phyloP scores from a whole-genome alignment of 1,284 basidiomycete species.

The Amylostereum areolatum region DNA sequence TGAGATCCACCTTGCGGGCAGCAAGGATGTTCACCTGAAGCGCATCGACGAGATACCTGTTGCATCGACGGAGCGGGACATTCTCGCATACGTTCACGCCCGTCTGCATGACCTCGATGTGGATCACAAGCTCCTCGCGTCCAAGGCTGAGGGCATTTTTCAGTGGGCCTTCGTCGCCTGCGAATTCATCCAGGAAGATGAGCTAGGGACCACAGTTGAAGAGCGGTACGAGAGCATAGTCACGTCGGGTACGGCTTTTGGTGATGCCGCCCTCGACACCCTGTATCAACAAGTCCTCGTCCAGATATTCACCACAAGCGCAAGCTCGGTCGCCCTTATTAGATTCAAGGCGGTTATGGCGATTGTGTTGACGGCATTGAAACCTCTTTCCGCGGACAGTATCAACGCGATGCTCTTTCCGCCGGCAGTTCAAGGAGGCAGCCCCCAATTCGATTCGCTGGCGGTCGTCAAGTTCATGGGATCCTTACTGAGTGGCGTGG shows the following conservation, averaged over 20 bases:
- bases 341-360: neutral
- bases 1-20: neutral
- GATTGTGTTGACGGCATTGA: neutral
- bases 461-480: constrained; percentile 5
- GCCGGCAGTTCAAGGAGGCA: too few species aligned
- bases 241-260: neutral
- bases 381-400: neutral
- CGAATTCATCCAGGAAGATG: constrained; percentile 2
- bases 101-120: neutral
- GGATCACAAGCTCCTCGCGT: neutral
- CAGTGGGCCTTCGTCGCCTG: constrained; percentile 11
- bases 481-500: constrained; percentile 2
- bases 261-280: neutral
- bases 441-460: neutral
- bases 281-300: neutral
- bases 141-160: constrained; percentile 7
- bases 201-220: neutral
- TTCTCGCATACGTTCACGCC: neutral
- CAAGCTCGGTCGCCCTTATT: neutral
- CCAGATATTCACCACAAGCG: neutral
- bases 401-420: neutral
- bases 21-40: neutral
- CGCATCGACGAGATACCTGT: neutral
- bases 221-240: neutral
- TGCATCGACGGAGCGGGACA: constrained; percentile 1